A percentile compares a stretch with the other conserved stretches of the same genome.
phyloP scores from a whole-genome alignment of 441 rosid species.

The Pelargonium australe region DNA sequence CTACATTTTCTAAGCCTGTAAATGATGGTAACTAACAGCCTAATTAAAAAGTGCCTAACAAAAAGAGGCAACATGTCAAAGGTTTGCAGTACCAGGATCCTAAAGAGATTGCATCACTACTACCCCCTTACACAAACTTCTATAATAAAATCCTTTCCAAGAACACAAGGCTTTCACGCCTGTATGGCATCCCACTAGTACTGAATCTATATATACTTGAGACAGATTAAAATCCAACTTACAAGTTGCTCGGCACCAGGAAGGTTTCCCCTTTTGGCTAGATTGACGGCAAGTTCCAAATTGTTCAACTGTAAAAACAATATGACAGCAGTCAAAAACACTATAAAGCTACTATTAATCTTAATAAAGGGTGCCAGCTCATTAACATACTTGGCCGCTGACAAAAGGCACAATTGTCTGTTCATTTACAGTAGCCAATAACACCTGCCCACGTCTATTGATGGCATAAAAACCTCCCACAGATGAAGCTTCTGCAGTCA shows the following conservation, averaged over 20 bases:
- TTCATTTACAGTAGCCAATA: constrained; percentile 91
- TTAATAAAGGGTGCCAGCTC: not conserved
- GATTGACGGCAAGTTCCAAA: constrained; percentile 94
- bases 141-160: not conserved
- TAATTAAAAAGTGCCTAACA: too few species aligned
- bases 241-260: constrained; percentile 99
- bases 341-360: not conserved
- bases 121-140: not conserved
- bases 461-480: constrained; percentile 92
- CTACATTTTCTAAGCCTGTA: not conserved
- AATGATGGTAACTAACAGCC: too few species aligned
- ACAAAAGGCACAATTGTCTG: constrained; percentile 92
- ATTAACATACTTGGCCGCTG: constrained; percentile 78
- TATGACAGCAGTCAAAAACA: constrained; percentile 5
- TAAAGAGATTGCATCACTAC: not conserved
- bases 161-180: not conserved
- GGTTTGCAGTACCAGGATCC: not conserved
- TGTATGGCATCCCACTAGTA: not conserved
- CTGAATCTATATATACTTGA: not conserved
- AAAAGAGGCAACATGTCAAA: not conserved
- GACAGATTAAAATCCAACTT: constrained; percentile 23
- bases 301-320: constrained; percentile 67
- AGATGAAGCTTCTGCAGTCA: constrained; percentile 90
- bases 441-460: constrained; percentile 97
- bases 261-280: constrained; percentile 97